Base-by-base conservation (phyloP, 305 asterid genomes). In the Solanum hybrid region DNA sequence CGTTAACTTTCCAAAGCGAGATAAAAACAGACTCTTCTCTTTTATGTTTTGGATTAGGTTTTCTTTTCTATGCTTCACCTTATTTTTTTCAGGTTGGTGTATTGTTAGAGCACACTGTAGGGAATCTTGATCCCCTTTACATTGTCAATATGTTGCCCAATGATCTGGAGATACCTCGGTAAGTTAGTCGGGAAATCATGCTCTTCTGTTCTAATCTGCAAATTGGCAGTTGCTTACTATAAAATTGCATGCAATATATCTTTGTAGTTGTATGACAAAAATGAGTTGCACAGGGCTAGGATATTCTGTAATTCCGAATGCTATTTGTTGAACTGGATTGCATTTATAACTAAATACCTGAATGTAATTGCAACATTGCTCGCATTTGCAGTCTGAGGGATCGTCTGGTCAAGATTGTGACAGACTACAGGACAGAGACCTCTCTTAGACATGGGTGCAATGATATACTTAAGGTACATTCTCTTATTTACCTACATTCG, bases 111-210 rank as follows among this genome's bases (percentile, higher is more conserved):
- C 99, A 98, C 92, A 98, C 99, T 45, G 99, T 98, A 85, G 99
- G 99, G 87, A 95, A 98, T 95, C 99, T 98, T 89, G 99, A 98
- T 95, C 99, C 99, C 89, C 95, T 98, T 32, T 96, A 95, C 91
- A 98, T 98, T 75, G 99, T 98, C 81, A 94, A 93, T 89, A 97
- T 91, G 96, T 96, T 98, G 91, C 99, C 99, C 87, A 94, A 94
- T 93, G 99, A 98, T 90, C 92, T 98, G 93, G 98, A 97, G 93
- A 98, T 98, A 93, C 99, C 99, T 88, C 96, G 95, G 99, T 97
- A 90, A 93, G 97, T 91, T 72, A 72, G 89, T 85, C 75, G 1
- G 13, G 32, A 17, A 57, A 57, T 32, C 45, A 32, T 3, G 11
- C 39, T 85, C 78, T 32, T 57, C 51, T 32, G 77, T 57, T 31